Base-by-base conservation (phyloP, 2,329 filamentous ascomycete genomes). In the Colletotrichum sp. region DNA sequence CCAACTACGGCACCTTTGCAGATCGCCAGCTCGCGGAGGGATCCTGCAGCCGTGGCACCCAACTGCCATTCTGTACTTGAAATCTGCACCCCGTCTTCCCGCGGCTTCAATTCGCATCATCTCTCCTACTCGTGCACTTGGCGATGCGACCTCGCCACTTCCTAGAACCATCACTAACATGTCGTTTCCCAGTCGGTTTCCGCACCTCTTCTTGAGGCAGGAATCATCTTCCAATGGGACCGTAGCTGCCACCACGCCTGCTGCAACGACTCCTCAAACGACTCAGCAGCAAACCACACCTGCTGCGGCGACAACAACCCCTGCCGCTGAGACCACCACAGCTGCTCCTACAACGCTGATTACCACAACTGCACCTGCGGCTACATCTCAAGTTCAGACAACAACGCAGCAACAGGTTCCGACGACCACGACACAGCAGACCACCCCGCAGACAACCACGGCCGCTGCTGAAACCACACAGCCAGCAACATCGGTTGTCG, bases 131-230 rank as follows among this genome's bases (percentile, higher is more conserved):
- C 24, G 10, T n/a, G 30, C 32, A 49, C 28, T 28, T 32, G 44
- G 44, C 64, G 32, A 73, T 76, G 73, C 64, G 49, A 30, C 30
- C 52, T 30, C 15, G 15, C 12, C 15, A 13, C 7, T 21, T 36
- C 28, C 15, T 12, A 52, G n/a, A 39, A 49, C 60, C 21, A 59
- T 72, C 57, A 78, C 82, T 84, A 79, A 84, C 78, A 84, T 81
- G 81, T 68, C 71, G 28, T 68, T 75, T 57, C 66, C 74, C 69
- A 84, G 82, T 71, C 76, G 72, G 30, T 74, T 77, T 36, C 80
- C 80, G 34, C 74, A 80, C 76, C 70, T 69, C 12, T 75, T 82
- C 52, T 79, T 75, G 75, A 81, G 80, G 68, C 77, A 79, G 66
- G 64, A 71, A 66, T 80, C 83, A 79, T 76, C 75, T 75, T 82